Evolutionary conservation across 345 rosid genomes (phyloP).

Genomic region (Lepidium aucheri): DNA sequence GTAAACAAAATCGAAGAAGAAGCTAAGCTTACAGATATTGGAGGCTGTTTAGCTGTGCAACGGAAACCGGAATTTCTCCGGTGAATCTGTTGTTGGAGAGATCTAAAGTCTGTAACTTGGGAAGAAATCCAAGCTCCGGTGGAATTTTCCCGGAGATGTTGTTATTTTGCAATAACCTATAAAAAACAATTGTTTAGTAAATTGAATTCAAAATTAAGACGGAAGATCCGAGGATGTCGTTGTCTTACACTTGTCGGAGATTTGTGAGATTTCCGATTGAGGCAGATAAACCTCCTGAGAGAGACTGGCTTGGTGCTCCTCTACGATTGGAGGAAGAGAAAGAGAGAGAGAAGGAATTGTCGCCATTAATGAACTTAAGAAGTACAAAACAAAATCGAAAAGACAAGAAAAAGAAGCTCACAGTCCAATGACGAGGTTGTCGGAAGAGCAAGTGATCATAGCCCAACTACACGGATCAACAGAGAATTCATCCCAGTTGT

Average conservation of each 20-base stretch:
- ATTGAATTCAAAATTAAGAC: neutral
- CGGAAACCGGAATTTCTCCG: slow-evolving; percentile 47
- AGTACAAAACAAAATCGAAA: neutral
- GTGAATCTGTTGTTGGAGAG: slow-evolving; percentile 69
- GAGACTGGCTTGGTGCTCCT: slow-evolving; percentile 90
- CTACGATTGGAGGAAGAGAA: slow-evolving; percentile 27
- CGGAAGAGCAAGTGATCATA: slow-evolving; percentile 83
- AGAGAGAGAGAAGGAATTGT: neutral
- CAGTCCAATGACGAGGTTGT: slow-evolving; percentile 79
- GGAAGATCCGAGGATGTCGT: slow-evolving; percentile 20
- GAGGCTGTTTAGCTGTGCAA: slow-evolving; percentile 54
- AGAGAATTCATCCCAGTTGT: slow-evolving; percentile 89
- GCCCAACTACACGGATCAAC: slow-evolving; percentile 99
- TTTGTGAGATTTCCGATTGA: slow-evolving; percentile 77
- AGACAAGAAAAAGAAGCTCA: slow-evolving; percentile 1
- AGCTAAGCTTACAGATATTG: slow-evolving; percentile 62
- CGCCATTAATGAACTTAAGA: slow-evolving; percentile 15
- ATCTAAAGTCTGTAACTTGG: slow-evolving; percentile 76
- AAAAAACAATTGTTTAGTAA: neutral
- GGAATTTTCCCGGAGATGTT: slow-evolving; percentile 77
- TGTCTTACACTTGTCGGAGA: slow-evolving; percentile 81
- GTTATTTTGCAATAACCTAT: slow-evolving; percentile 80
- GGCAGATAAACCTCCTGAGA: slow-evolving; percentile 63
- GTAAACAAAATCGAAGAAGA: neutral
- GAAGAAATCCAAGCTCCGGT: slow-evolving; percentile 55